Percentiles rank a stretch among this genome's conserved stretches.
phyloP scores from a whole-genome alignment of 1,139 yeast genomes.

The Magnusiomyces paraingens region DNA sequence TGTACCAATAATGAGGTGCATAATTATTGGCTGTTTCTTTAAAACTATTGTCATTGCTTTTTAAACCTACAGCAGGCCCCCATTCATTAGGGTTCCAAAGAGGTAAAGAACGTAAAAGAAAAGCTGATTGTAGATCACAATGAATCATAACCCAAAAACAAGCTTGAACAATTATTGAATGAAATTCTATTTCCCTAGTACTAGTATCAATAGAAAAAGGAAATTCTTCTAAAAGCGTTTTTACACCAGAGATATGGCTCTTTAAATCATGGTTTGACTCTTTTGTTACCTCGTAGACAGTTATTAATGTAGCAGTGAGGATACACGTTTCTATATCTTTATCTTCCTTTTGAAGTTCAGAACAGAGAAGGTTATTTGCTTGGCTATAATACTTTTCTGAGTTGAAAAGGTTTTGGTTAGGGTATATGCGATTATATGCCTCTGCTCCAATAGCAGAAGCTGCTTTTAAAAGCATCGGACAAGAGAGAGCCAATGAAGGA shows the following conservation, averaged over 20 bases:
- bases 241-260: constrained; percentile 7
- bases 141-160: constrained; percentile 5
- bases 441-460: constrained; percentile 14
- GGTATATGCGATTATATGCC: neutral
- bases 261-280: neutral
- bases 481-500: constrained; percentile 13
- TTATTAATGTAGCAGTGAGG: constrained; percentile 1
- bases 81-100: constrained; percentile 5
- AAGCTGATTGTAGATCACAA: neutral
- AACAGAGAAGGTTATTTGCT: neutral
- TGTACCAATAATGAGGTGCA: constrained; percentile 2
- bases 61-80: constrained; percentile 3
- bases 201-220: neutral
- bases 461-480: constrained; percentile 14
- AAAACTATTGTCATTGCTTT: neutral
- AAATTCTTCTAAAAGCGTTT: constrained; percentile 6
- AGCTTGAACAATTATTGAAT: neutral
- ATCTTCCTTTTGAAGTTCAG: neutral
- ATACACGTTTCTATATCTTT: constrained; percentile 3
- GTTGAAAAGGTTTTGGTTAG: neutral
- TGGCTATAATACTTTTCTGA: constrained; percentile 4
- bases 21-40: neutral
- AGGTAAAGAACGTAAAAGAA: constrained; percentile 2
- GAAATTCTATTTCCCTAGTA: neutral
- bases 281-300: neutral